Evolutionary conservation across 2,329 filamentous ascomycete species (phyloP).

Genomic region (Ophiostoma tasmaniense): DNA sequence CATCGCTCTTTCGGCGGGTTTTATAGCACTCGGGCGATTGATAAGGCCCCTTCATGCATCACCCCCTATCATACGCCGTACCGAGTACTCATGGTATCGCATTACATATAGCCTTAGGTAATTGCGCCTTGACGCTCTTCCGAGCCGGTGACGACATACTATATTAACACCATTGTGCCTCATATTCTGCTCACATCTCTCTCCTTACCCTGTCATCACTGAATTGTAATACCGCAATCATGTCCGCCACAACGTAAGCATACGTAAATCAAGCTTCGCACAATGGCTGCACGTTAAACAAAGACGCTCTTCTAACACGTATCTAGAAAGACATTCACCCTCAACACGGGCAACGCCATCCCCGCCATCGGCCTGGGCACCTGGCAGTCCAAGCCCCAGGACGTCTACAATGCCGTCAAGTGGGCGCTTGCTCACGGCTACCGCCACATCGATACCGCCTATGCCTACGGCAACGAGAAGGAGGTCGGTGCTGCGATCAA

Average conservation of each 20-base stretch:
- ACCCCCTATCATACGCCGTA: neutral
- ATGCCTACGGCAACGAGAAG: conserved; percentile 19
- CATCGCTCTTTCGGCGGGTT: neutral
- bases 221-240: neutral
- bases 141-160: neutral
- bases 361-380: conserved; percentile 69
- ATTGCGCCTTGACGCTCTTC: neutral
- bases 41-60: neutral
- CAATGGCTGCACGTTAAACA: neutral
- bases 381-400: conserved; percentile 53
- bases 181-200: neutral
- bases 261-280: neutral
- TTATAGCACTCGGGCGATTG: neutral
- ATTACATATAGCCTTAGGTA: neutral
- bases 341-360: conserved; percentile 72
- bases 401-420: conserved; percentile 15
- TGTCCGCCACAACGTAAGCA: neutral
- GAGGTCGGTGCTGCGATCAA: conserved; percentile 18
- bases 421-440: conserved; percentile 16
- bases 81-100: neutral
- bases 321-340: conserved; percentile 49
- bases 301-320: neutral
- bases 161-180: neutral
- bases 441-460: conserved; percentile 19
- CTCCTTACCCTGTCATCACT: neutral